A percentile compares a stretch with the other conserved stretches of the same genome.
Conservation (phyloP, 148 eudicot species). For the Heliosperma pusillum region DNA sequence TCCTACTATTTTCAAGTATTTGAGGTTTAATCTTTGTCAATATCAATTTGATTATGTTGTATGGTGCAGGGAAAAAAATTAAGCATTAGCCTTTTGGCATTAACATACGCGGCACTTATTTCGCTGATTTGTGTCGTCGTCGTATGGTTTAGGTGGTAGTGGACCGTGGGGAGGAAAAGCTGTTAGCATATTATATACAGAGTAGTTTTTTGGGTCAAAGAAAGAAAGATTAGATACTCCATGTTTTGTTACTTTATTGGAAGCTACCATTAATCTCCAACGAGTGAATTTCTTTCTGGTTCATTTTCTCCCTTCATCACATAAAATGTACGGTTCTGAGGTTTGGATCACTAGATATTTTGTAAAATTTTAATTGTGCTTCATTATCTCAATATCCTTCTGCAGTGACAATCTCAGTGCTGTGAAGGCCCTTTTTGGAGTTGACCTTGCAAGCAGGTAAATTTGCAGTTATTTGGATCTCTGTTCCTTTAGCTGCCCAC, state of each 20-base stretch:
- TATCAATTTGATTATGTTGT: background rate
- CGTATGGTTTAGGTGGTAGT: background rate
- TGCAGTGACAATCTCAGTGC: conserved; percentile 67
- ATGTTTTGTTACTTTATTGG: background rate
- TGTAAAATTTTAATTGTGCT: conserved; percentile 12
- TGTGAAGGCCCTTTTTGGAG: conserved; percentile 82
- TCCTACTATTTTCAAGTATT: too few relatives aligned
- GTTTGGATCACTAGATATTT: background rate
- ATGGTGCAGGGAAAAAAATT: background rate
- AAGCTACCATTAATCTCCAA: background rate
- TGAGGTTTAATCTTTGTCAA: too few relatives aligned
- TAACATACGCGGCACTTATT: too few relatives aligned
- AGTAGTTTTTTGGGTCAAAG: background rate
- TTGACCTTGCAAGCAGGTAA: conserved; percentile 91
- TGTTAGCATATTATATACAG: background rate
- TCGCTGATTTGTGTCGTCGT: background rate
- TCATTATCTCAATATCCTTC: conserved; percentile 12
- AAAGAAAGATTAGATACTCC: background rate
- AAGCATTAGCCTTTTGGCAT: background rate
- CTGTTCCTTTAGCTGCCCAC: too few relatives aligned
- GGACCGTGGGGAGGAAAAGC: background rate
- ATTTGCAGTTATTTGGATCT: background rate
- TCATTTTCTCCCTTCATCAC: background rate
- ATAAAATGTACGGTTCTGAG: background rate
- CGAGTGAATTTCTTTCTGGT: background rate